phyloP scores from a whole-genome alignment of 2,329 filamentous ascomycete genomes.

The Chrysoporthe deuterocubensis region DNA sequence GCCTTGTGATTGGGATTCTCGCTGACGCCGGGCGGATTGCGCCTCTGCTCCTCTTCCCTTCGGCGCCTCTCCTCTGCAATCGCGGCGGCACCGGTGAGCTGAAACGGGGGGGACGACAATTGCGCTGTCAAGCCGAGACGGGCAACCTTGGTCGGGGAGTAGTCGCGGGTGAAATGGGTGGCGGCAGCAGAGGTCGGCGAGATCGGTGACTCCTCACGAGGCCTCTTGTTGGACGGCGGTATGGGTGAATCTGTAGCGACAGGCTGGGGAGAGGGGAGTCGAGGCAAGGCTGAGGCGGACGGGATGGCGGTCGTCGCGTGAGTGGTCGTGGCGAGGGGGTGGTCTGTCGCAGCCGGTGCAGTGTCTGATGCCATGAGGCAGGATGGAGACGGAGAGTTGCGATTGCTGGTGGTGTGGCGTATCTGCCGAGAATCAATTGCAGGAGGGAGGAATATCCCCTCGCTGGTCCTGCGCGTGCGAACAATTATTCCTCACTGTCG shows the following conservation, averaged over 20 bases:
- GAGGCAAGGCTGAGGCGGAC: slow-evolving; percentile 39
- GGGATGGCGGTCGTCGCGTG: slow-evolving; percentile 36
- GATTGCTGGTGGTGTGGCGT: background rate
- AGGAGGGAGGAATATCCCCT: background rate
- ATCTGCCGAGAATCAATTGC: slow-evolving; percentile 7
- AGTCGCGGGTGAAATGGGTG: slow-evolving; percentile 40
- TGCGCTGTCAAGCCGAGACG: slow-evolving; percentile 48
- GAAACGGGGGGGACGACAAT: slow-evolving; percentile 49
- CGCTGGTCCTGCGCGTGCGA: slow-evolving; percentile 11
- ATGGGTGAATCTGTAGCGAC: slow-evolving; percentile 44
- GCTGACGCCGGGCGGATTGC: slow-evolving; percentile 49
- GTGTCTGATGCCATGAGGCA: slow-evolving; percentile 58
- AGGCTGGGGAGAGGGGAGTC: slow-evolving; percentile 45
- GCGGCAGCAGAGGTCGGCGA: slow-evolving; percentile 40
- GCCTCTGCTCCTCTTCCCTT: slow-evolving; percentile 49
- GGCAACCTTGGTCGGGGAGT: slow-evolving; percentile 59
- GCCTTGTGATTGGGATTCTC: slow-evolving; percentile 60
- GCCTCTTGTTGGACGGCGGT: slow-evolving; percentile 50
- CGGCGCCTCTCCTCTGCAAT: slow-evolving; percentile 57
- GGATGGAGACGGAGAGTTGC: background rate
- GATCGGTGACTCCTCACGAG: slow-evolving; percentile 52
- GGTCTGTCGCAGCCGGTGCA: slow-evolving; percentile 56
- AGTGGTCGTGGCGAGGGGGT: slow-evolving; percentile 44
- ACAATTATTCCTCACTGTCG: slow-evolving; percentile 16
- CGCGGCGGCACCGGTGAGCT: slow-evolving; percentile 58